phyloP scores from a whole-genome alignment of 1,139 yeast genomes.

The Pichia cactophila region DNA sequence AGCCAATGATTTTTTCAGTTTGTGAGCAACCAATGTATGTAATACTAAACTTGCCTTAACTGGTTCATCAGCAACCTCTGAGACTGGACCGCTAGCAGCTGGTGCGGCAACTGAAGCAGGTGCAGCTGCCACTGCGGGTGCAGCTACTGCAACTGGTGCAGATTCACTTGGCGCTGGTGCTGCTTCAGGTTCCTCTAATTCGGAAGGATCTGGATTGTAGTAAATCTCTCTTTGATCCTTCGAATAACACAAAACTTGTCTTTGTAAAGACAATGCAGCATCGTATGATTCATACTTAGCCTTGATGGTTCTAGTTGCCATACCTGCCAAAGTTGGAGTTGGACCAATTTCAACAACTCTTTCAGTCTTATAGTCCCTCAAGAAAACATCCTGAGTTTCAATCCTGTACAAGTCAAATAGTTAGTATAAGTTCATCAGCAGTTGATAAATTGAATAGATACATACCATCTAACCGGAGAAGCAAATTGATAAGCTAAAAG shows the following conservation, averaged over 20 bases:
- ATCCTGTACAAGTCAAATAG: conserved; percentile 34
- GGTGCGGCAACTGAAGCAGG: conserved; percentile 52
- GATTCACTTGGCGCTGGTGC: conserved; percentile 36
- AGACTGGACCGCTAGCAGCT: conserved; percentile 66
- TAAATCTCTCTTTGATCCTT: conserved; percentile 94
- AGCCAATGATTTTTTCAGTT: conserved; percentile 83
- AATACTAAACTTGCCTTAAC: conserved; percentile 75
- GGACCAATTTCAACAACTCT: conserved; percentile 98
- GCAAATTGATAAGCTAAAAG: conserved; percentile 97
- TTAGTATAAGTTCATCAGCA: conserved; percentile 7
- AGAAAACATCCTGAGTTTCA: conserved; percentile 96
- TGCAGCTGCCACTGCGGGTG: conserved; percentile 41
- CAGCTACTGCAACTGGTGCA: conserved; percentile 35
- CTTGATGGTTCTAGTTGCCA: conserved; percentile 96
- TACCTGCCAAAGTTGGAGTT: conserved; percentile 95
- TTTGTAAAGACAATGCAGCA: conserved; percentile 92
- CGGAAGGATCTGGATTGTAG: conserved; percentile 83
- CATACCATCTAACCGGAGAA: conserved; percentile 93
- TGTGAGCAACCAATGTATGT: conserved; percentile 90
- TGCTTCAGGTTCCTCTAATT: conserved; percentile 37
- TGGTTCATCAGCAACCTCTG: conserved; percentile 81
- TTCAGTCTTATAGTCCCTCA: conserved; percentile 90
- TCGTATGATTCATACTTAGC: conserved; percentile 96
- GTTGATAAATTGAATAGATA: not conserved
- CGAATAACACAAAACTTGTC: conserved; percentile 92